Evolutionary conservation across 2,329 filamentous ascomycete species (phyloP).

Genomic region (Neospermospora avenae): DNA sequence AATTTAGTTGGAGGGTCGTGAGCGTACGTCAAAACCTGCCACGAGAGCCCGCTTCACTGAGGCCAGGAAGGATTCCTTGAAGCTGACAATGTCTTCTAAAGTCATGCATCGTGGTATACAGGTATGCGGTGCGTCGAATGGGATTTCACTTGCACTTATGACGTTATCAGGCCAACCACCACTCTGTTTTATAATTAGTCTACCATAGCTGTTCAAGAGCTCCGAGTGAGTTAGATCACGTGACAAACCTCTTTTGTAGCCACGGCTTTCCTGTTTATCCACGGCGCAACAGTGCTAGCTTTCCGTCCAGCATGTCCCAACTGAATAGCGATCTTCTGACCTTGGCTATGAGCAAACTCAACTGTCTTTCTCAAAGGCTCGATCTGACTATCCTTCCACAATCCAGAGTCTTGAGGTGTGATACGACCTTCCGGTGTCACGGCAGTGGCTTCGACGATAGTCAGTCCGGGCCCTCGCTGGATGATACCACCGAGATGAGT

Average conservation of each 20-base stretch:
- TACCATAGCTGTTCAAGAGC: background rate
- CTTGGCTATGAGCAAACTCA: slow-evolving; percentile 46
- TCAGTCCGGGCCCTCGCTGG: slow-evolving; percentile 66
- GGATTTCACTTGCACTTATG: slow-evolving; percentile 47
- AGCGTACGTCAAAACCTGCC: slow-evolving; percentile 59
- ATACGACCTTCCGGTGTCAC: slow-evolving; percentile 35
- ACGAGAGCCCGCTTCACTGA: slow-evolving; percentile 57
- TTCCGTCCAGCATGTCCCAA: slow-evolving; percentile 60
- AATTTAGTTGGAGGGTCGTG: slow-evolving; percentile 2
- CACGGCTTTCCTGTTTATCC: slow-evolving; percentile 46
- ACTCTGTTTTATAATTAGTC: slow-evolving; percentile 28
- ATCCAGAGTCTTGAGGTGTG: slow-evolving; percentile 30
- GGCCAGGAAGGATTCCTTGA: slow-evolving; percentile 60
- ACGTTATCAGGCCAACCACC: slow-evolving; percentile 57
- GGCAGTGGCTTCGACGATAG: slow-evolving; percentile 36
- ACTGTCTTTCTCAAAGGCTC: slow-evolving; percentile 35
- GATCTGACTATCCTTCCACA: slow-evolving; percentile 40
- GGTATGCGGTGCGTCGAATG: slow-evolving; percentile 62
- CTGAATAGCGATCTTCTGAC: slow-evolving; percentile 67
- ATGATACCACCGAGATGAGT: slow-evolving; percentile 73
- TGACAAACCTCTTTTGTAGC: slow-evolving; percentile 45
- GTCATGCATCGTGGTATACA: slow-evolving; percentile 65
- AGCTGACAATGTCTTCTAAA: slow-evolving; percentile 58
- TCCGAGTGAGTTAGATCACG: background rate
- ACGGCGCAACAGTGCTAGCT: slow-evolving; percentile 38